phyloP scores from a whole-genome alignment of 805 yeast genomes.

The Millerozyma acaciae region DNA sequence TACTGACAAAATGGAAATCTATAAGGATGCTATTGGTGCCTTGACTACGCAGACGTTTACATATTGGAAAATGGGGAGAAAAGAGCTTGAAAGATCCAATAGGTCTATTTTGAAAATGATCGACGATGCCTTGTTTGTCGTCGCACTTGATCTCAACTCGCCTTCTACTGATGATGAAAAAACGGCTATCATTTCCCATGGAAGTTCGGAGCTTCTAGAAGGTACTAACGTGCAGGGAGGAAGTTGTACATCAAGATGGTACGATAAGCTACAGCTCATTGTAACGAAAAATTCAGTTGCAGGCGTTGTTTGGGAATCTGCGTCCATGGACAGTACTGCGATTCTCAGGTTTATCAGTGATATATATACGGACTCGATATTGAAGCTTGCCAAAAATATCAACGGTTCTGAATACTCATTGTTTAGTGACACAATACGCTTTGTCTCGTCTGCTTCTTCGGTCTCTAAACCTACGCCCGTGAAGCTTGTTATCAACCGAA shows the following conservation, averaged over 20 bases:
- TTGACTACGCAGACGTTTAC: conserved; percentile 51
- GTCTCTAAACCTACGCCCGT: conserved; percentile 33
- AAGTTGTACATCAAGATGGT: conserved; percentile 57
- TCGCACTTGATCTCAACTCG: conserved; percentile 46
- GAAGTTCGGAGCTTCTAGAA: conserved; percentile 40
- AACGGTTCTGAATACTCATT: conserved; percentile 54
- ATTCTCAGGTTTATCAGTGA: conserved; percentile 55
- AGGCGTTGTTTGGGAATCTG: conserved; percentile 57
- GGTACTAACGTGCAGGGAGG: conserved; percentile 50
- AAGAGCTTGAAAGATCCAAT: conserved; percentile 39
- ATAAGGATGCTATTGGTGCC: conserved; percentile 48
- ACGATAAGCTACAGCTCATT: conserved; percentile 53
- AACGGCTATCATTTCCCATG: conserved; percentile 49
- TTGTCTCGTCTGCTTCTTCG: conserved; percentile 35
- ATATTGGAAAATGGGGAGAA: conserved; percentile 46
- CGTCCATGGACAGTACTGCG: conserved; percentile 56
- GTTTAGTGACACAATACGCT: conserved; percentile 38
- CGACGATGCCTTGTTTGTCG: conserved; percentile 50
- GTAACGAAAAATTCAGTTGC: conserved; percentile 55
- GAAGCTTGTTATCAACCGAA: conserved; percentile 31
- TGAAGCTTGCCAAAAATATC: conserved; percentile 54
- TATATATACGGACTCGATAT: conserved; percentile 53
- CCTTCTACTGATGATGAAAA: conserved; percentile 47
- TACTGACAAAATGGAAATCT: conserved; percentile 34
- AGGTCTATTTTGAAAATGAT: conserved; percentile 31